Conservation (phyloP, 2,329 filamentous ascomycete species). For the Lasiodiplodia sp. region DNA sequence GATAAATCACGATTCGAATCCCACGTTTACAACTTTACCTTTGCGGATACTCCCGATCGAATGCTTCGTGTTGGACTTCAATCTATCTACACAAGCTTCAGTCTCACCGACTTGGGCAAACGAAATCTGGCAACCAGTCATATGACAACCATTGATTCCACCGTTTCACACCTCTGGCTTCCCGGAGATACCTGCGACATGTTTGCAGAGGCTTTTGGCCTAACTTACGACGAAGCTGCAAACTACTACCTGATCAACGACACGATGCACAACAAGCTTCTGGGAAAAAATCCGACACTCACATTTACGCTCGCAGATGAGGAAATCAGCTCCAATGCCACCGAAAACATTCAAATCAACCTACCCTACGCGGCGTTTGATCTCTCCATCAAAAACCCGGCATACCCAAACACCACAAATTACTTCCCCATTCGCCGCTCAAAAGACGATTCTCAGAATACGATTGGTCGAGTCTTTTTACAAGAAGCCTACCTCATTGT, state of each 20-base stretch:
- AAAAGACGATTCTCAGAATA: slow-evolving; percentile 39
- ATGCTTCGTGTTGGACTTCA: not conserved
- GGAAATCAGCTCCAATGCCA: not conserved
- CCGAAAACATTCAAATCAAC: not conserved
- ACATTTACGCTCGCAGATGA: slow-evolving; percentile 45
- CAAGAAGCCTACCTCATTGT: slow-evolving; percentile 49
- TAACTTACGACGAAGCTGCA: slow-evolving; percentile 46
- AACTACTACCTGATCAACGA: slow-evolving; percentile 51
- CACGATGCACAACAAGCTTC: slow-evolving; percentile 42
- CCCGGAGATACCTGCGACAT: slow-evolving; percentile 44
- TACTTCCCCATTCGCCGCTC: slow-evolving; percentile 51
- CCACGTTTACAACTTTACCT: slow-evolving; percentile 36
- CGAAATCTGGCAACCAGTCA: not conserved
- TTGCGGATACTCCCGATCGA: not conserved
- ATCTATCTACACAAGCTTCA: not conserved
- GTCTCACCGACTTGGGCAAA: not conserved
- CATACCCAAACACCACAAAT: not conserved
- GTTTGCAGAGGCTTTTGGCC: slow-evolving; percentile 49
- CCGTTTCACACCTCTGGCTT: slow-evolving; percentile 35
- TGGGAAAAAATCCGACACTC: slow-evolving; percentile 44
- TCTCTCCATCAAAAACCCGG: not conserved
- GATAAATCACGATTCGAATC: slow-evolving; percentile 48
- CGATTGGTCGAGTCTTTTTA: slow-evolving; percentile 44
- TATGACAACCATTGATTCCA: not conserved
- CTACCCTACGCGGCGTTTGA: slow-evolving; percentile 13